Conservation (phyloP, 1,284 basidiomycete species). For the Entoloma clypeatum region DNA sequence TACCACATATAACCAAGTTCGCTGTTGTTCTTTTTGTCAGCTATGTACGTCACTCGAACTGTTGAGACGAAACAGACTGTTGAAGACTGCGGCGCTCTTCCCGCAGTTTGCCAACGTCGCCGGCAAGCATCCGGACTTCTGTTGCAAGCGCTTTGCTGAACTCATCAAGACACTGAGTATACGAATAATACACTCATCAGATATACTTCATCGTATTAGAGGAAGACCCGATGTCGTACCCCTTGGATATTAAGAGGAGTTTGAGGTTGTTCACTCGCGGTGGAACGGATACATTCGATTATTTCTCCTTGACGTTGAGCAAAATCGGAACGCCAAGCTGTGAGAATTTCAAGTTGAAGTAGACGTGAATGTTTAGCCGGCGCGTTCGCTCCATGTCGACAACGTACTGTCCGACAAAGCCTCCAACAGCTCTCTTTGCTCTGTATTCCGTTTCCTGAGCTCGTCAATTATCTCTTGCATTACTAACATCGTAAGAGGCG, state of each 20-base stretch:
- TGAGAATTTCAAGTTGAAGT: background rate
- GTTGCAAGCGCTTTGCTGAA: slow-evolving; percentile 74
- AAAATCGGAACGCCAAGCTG: slow-evolving; percentile 62
- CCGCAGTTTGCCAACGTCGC: slow-evolving; percentile 72
- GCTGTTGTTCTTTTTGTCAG: slow-evolving; percentile 36
- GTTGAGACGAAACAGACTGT: slow-evolving; percentile 46
- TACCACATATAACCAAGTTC: slow-evolving; percentile 66
- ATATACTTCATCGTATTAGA: too few relatives aligned
- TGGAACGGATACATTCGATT: slow-evolving; percentile 56
- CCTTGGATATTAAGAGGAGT: slow-evolving; percentile 74
- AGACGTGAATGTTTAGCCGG: background rate
- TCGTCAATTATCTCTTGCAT: slow-evolving; percentile 54
- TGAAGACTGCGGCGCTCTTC: slow-evolving; percentile 69
- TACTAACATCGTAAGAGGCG: slow-evolving; percentile 32
- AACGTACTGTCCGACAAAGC: slow-evolving; percentile 50
- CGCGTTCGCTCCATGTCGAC: slow-evolving; percentile 2
- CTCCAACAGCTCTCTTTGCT: slow-evolving; percentile 48
- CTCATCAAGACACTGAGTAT: slow-evolving; percentile 75
- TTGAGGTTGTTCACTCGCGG: slow-evolving; percentile 65
- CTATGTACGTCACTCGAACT: slow-evolving; percentile 4
- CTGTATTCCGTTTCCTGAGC: slow-evolving; percentile 46
- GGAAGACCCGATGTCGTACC: slow-evolving; percentile 48
- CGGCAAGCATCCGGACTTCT: slow-evolving; percentile 74
- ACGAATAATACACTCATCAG: too few relatives aligned
- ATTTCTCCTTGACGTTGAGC: slow-evolving; percentile 59